Evolutionary conservation across 2,329 filamentous ascomycete species (phyloP), one percentile per base, ranked within the genome.

Genomic region (Magnaporthales sp.): DNA sequence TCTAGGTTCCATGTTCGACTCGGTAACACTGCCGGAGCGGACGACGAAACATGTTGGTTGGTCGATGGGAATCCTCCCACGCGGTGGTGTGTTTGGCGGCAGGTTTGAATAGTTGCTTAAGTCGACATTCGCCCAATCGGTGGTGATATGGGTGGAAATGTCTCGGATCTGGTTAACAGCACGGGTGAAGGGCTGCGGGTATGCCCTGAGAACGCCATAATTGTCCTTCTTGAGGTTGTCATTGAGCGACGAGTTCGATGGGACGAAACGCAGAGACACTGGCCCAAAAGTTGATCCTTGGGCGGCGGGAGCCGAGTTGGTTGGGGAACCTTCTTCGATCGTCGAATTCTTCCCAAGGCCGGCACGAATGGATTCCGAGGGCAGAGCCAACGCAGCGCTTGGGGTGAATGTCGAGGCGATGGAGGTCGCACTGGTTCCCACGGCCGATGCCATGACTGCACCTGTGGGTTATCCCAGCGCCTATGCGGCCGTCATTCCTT

Each of bases 401-500:
- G 15, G 11, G 19, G 30, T 24, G 8, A 15, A 10, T 24, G 61
- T 24, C 61, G 61, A 24, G 61, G 61, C 30, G 29, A 63, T 31
- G 61, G 27, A 8, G 61, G 32, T 30, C 22, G 61, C 30, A 63
- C 26, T 29, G 29, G 24, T 63, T 30, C 29, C n/a, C 61, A 63
- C 61, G 61, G 61, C 32, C 61, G 30, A 19, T 27, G 30, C 30
- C 61, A 32, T 32, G 24, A 30, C 61, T 63, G n/a, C 29, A 32
- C 61, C 29, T 38, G 19, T 32, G 29, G 61, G 30, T 32, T 32
- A 10, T 32, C 24, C 29, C 15, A 32, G 22, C 27, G 29, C n/a
- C 61, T 63, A 63, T 63, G 61, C 30, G 61, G 29, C 61, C 61
- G 30, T 15, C 61, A 63, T 63, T 63, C 61, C 61, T 29, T n/a